Evolutionary conservation across 345 rosid species (phyloP).

Genomic region (Orychophragmus violaceus): DNA sequence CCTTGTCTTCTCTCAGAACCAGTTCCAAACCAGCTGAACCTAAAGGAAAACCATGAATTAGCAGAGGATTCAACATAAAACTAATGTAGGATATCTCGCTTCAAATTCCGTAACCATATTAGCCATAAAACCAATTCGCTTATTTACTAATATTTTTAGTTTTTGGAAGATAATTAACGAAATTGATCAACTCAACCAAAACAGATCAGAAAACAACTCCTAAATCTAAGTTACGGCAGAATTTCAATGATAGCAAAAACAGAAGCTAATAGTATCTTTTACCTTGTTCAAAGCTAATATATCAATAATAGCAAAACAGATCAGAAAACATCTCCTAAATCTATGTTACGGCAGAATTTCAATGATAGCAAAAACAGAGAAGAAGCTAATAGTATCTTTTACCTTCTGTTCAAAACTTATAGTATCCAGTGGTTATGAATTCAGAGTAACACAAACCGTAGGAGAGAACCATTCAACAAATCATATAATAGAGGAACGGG

Average conservation of each 20-base stretch:
- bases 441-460: background rate
- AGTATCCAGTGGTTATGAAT: conserved; percentile 38
- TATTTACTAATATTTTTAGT: background rate
- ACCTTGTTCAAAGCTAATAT: conserved; percentile 99
- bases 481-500: background rate
- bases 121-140: background rate
- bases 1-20: too few relatives aligned
- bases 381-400: conserved; percentile 2
- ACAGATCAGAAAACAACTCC: background rate
- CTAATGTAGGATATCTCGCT: background rate
- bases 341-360: background rate
- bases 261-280: conserved; percentile 1
- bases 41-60: too few relatives aligned
- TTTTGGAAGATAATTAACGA: background rate
- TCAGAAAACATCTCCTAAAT: background rate
- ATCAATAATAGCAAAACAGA: too few relatives aligned
- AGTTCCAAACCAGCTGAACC: too few relatives aligned
- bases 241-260: background rate
- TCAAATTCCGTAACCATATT: background rate
- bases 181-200: conserved; percentile 7
- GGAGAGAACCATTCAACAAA: background rate
- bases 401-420: conserved; percentile 98
- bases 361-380: background rate
- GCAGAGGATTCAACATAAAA: too few relatives aligned
- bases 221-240: background rate